Base-by-base conservation (phyloP, 2,329 filamentous ascomycete species). In the Aspergillus fumigatiaffinis region DNA sequence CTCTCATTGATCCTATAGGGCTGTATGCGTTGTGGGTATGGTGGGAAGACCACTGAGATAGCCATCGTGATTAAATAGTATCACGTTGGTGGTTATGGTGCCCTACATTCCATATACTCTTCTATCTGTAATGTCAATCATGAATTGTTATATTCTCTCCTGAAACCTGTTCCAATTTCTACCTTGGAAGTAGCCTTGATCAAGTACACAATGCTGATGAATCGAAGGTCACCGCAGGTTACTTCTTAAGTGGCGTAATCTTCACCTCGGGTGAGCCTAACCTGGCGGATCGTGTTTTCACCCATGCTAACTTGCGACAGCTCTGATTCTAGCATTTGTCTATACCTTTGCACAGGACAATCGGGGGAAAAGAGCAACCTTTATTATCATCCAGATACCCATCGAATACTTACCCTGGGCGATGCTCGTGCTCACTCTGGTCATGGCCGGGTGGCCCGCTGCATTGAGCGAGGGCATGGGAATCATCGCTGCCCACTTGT, bases 261-360 rank as follows among this genome's bases (percentile, higher is more conserved):
- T 75, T 79, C 62, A 76, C 74, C 9, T 63, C 66, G 57, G 71
- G 74, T 76, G 67, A 67, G 73, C 62, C 58, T 50, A 25, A 46
- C 56, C 23, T 38, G 50, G 52, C 42, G 35, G 28, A 38, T 42
- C 9, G 25, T 32, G 51, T 58, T 21, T 53, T 38, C 44, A 32
- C 26, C 25, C 20, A 56, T 54, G 60, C 71, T 74, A 55, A 75
- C 58, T 86, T 88, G 64, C 82, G 20, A 73, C 77, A 66, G 89
- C 89, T 12, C 81, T 99, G 54, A 87, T 89, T 53, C 79, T 96
- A 59, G 91, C 92, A 44, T 83, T 96, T 69, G 81, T 84, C 51
- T 97, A 97, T 72, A 96, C 92, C 5, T 90, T 86, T 63, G 87
- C 87, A 1, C 92, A 96, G 73, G 92, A 96, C 68, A 90, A 93